These are phyloP conservation scores for Sicyos baderoa DNA, from an alignment of 306 rosid species.

Conservation along the genomic window DNA sequence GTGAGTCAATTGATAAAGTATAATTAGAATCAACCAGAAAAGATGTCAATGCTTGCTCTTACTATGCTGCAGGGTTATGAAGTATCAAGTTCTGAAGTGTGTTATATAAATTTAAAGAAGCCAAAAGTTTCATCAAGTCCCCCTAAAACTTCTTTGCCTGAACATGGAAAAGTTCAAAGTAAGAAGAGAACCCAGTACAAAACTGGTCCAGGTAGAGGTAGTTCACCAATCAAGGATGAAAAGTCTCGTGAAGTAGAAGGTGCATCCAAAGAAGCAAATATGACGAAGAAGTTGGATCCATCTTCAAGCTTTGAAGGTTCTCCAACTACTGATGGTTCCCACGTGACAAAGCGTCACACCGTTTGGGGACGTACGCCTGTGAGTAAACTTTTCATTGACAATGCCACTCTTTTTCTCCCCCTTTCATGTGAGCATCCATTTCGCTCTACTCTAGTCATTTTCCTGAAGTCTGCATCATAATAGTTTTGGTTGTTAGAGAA, in stretches of 20 bases:
- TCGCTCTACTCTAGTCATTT: not conserved
- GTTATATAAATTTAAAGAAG: constrained; percentile 28
- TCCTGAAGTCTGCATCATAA: not conserved
- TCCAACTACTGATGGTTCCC: constrained; percentile 37
- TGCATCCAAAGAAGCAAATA: constrained; percentile 30
- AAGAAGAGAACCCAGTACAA: constrained; percentile 24
- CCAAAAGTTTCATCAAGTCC: constrained; percentile 29
- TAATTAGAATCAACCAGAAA: too few species aligned
- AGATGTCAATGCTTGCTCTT: not conserved
- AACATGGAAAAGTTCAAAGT: constrained; percentile 29
- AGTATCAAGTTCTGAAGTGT: constrained; percentile 30
- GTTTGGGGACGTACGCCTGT: constrained; percentile 67
- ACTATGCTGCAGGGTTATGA: constrained; percentile 42
- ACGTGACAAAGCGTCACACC: constrained; percentile 29
- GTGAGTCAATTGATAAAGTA: too few species aligned
- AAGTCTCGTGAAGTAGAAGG: constrained; percentile 26
- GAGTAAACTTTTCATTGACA: constrained; percentile 37
- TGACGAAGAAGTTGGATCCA: constrained; percentile 24
- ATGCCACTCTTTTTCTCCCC: constrained; percentile 13
- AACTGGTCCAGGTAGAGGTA: constrained; percentile 28
- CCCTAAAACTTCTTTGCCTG: constrained; percentile 25
- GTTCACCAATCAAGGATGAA: constrained; percentile 25
- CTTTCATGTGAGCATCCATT: constrained; percentile 19
- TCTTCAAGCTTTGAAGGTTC: constrained; percentile 42
- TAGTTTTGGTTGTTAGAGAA: not conserved